Evolutionary conservation across 2,329 filamentous ascomycete species (phyloP), one percentile per base, ranked within the genome.

Genomic region (Diaporthe ampelina): DNA sequence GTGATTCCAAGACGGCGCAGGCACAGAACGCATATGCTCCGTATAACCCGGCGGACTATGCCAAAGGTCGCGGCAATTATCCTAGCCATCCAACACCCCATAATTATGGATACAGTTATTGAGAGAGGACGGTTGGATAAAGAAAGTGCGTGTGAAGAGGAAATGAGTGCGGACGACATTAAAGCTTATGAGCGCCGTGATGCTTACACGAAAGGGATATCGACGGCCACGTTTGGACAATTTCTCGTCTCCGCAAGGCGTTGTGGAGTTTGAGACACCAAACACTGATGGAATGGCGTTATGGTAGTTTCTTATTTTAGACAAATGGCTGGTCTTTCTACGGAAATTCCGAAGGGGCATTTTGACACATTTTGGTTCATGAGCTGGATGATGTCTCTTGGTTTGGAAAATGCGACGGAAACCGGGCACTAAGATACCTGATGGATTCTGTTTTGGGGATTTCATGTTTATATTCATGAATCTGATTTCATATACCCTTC

Each of bases 21-120:
- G 75, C 76, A 15, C 75, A 77, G 26, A 78, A 76, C 24, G 65
- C 76, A 1, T 82, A 83, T 24, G 73, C 73, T 8, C 86, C 73
- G 8, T 86, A 86, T 72, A 86, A 86, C 29, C 84, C 84, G 5
- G 80, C 81, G 1, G 84, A 86, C 70, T 86, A 84, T 52, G 82
- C 78, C 8, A 77, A 76, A 37, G 45, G 78, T 43, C 40, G 70
- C 7, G 43, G 43, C 17, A 50, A 58, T 10, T 40, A 68, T 4
- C 40, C 57, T 3, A 29, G 35, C 10, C 73, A 72, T 45, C 15
- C 68, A 58, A 48, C 57, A 21, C 45, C 57, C 29, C 43, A 40
- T 32, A 75, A 15, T n/a, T 71, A 59, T 48, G 70, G 73, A 4
- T 59, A 75, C 13, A 73, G 40, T 19, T 65, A 70, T 19, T 75